Conservation (phyloP, 2,329 filamentous ascomycete species). For the Xylaria sp. region DNA sequence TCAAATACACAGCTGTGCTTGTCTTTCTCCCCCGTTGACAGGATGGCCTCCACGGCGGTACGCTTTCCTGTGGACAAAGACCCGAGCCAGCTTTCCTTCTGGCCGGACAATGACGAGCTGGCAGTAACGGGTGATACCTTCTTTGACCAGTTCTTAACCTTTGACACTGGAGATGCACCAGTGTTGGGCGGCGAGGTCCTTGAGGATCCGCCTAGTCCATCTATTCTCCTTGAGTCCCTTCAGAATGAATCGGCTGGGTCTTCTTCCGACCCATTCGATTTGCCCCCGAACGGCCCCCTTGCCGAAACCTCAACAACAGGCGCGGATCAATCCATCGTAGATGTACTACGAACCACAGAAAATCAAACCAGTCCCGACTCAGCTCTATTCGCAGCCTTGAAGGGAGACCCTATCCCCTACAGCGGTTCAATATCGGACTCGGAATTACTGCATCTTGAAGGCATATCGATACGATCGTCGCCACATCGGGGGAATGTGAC, state of each 20-base stretch:
- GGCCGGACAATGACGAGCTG: constrained; percentile 40
- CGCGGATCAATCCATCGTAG: constrained; percentile 14
- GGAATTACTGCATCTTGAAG: constrained; percentile 53
- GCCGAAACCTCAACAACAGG: constrained; percentile 25
- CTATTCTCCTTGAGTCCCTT: constrained; percentile 40
- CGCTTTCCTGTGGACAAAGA: constrained; percentile 42
- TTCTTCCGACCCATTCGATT: constrained; percentile 31
- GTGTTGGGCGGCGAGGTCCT: constrained; percentile 31
- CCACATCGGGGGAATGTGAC: constrained; percentile 33
- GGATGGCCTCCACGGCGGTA: constrained; percentile 41
- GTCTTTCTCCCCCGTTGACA: constrained; percentile 24
- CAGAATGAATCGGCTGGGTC: constrained; percentile 30
- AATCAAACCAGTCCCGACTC: constrained; percentile 26
- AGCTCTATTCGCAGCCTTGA: constrained; percentile 25
- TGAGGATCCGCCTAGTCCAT: constrained; percentile 41
- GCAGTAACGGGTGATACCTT: constrained; percentile 38
- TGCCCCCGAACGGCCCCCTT: constrained; percentile 22
- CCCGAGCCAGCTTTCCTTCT: constrained; percentile 36
- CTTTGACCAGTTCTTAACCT: constrained; percentile 44
- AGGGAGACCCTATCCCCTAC: constrained; percentile 38
- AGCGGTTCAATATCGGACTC: constrained; percentile 53
- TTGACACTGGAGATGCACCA: constrained; percentile 38
- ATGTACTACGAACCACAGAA: constrained; percentile 15
- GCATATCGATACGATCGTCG: constrained; percentile 50
- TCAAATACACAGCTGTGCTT: constrained; percentile 25